A percentile compares a stretch with the other conserved stretches of the same genome.
phyloP scores from a whole-genome alignment of 2,329 filamentous ascomycete genomes.

The Aspergillus spinulosporus region DNA sequence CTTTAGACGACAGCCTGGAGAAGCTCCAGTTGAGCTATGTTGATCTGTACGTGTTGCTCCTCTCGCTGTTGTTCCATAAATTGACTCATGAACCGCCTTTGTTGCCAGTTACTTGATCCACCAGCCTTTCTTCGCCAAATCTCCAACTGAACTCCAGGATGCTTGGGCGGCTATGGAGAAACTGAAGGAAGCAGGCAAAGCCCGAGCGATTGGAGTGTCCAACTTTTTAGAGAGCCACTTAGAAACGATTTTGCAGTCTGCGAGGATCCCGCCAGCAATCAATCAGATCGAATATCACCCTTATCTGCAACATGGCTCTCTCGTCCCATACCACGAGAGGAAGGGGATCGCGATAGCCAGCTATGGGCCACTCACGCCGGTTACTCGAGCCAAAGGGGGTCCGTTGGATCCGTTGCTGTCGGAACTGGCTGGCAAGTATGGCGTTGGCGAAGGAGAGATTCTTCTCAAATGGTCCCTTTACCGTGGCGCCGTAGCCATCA shows the following conservation, averaged over 20 bases:
- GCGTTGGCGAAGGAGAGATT: conserved; percentile 58
- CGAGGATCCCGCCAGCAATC: conserved; percentile 42
- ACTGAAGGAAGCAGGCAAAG: conserved; percentile 57
- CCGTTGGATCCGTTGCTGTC: conserved; percentile 56
- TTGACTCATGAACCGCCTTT: not conserved
- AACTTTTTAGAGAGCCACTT: conserved; percentile 60
- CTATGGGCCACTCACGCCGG: conserved; percentile 49
- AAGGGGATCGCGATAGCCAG: conserved; percentile 45
- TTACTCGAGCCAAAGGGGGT: conserved; percentile 56
- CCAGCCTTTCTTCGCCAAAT: conserved; percentile 58
- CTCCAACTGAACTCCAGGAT: conserved; percentile 55
- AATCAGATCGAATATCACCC: conserved; percentile 45
- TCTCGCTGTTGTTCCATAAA: not conserved
- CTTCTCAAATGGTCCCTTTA: conserved; percentile 62
- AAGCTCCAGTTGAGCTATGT: conserved; percentile 63
- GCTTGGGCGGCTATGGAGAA: conserved; percentile 63
- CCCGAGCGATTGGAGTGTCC: conserved; percentile 63
- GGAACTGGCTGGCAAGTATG: conserved; percentile 60
- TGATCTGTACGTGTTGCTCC: conserved; percentile 53
- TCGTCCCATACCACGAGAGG: conserved; percentile 43
- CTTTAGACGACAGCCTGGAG: conserved; percentile 57
- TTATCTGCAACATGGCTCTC: conserved; percentile 48
- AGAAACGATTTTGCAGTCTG: conserved; percentile 51
- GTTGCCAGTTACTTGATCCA: conserved; percentile 60
- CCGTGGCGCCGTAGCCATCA: conserved; percentile 59